Conservation (phyloP, 2,329 filamentous ascomycete genomes). For the Scedosporium aurantiacum region DNA sequence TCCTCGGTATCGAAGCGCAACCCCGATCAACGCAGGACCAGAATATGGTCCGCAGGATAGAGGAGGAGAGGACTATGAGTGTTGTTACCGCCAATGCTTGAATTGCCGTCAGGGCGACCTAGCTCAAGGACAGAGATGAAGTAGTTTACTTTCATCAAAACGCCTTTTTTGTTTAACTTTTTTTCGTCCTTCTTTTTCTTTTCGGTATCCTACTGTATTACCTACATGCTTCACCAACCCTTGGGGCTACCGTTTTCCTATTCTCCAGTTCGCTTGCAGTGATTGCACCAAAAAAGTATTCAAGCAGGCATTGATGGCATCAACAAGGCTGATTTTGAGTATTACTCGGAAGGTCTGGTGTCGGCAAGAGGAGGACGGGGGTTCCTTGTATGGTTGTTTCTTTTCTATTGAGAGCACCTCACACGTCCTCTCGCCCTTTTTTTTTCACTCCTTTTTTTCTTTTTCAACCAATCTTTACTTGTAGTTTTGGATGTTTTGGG, state of each 20-base stretch:
- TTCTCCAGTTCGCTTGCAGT: no score
- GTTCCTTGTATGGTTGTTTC: background rate
- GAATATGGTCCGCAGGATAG: slow-evolving; percentile 44
- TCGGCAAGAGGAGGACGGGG: background rate
- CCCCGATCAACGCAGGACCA: slow-evolving; percentile 46
- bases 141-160: slow-evolving; percentile 6
- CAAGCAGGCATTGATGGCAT: no score
- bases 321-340: no score
- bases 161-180: slow-evolving; percentile 8
- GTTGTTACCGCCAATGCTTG: background rate
- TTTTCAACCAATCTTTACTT: background rate
- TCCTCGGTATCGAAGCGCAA: slow-evolving; percentile 49
- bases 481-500: background rate
- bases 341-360: no score
- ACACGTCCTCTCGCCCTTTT: background rate
- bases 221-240: background rate
- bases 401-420: background rate
- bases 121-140: background rate
- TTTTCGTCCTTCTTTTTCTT: slow-evolving; percentile 4
- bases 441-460: slow-evolving; percentile 7
- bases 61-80: slow-evolving; percentile 31
- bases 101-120: background rate
- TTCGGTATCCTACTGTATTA: background rate
- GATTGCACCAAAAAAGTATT: no score
- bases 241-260: background rate